Percentiles rank a stretch among this genome's conserved stretches.
Evolutionary conservation across 164 flowering plant species (phyloP).

Genomic region (Magnolia changhungtana): DNA sequence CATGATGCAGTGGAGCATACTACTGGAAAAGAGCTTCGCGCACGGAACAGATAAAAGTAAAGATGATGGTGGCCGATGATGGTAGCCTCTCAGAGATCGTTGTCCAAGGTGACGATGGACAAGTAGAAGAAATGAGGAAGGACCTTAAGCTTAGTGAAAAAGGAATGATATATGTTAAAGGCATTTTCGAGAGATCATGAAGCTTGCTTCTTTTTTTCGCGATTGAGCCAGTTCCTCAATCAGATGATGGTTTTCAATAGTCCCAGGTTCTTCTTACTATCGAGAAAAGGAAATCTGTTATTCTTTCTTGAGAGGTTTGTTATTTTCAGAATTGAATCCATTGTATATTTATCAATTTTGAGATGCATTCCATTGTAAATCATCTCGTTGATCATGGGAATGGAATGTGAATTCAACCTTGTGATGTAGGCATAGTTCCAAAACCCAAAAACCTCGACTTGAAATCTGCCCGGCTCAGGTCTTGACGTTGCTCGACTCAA

Average conservation of each 20-base stretch:
- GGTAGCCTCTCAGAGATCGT: constrained; percentile 69
- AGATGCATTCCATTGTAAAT: background rate
- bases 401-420: too few species aligned
- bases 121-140: constrained; percentile 83
- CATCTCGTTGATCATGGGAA: background rate
- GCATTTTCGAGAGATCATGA: constrained; percentile 67
- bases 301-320: background rate
- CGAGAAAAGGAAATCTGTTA: background rate
- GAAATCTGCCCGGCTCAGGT: too few species aligned
- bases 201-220: too few species aligned
- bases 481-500: too few species aligned
- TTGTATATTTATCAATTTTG: background rate
- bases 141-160: constrained; percentile 84
- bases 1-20: constrained; percentile 61
- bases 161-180: constrained; percentile 97
- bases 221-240: background rate
- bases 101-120: constrained; percentile 94
- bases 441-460: too few species aligned
- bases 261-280: background rate
- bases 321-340: background rate
- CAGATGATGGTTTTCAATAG: background rate
- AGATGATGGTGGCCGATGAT: constrained; percentile 66
- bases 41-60: constrained; percentile 90
- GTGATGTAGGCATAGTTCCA: too few species aligned
- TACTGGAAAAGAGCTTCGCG: constrained; percentile 90